These are phyloP conservation scores for Hemileccinum impolitum DNA, from an alignment of 768 basidiomycete genomes.

Conservation along the genomic window DNA sequence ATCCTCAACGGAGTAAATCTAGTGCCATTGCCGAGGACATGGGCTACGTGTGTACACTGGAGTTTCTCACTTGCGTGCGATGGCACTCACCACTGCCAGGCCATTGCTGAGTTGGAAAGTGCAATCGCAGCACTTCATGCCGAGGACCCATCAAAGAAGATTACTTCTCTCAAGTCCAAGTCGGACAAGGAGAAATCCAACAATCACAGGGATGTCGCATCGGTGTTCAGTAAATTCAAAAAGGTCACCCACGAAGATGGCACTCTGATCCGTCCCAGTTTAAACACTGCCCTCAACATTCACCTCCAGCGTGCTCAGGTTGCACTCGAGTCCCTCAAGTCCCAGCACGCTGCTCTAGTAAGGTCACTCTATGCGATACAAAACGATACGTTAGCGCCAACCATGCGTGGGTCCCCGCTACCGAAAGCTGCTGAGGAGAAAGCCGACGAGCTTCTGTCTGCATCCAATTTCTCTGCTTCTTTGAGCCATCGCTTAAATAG, in stretches of 20 bases:
- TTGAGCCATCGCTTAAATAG: slow-evolving; percentile 38
- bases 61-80: background rate
- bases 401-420: slow-evolving; percentile 32
- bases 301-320: slow-evolving; percentile 44
- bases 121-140: slow-evolving; percentile 44
- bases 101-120: slow-evolving; percentile 55
- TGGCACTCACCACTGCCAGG: slow-evolving; percentile 37
- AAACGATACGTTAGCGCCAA: slow-evolving; percentile 25
- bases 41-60: slow-evolving; percentile 45
- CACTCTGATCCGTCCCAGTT: slow-evolving; percentile 12
- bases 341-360: slow-evolving; percentile 53
- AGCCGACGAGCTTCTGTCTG: slow-evolving; percentile 26
- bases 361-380: slow-evolving; percentile 39
- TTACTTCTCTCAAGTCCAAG: slow-evolving; percentile 30
- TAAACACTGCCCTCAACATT: slow-evolving; percentile 16
- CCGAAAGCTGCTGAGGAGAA: slow-evolving; percentile 51
- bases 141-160: slow-evolving; percentile 38
- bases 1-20: slow-evolving; percentile 47
- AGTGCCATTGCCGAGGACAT: slow-evolving; percentile 62
- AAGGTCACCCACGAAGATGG: slow-evolving; percentile 35
- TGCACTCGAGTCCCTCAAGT: slow-evolving; percentile 52
- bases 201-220: slow-evolving; percentile 29
- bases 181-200: slow-evolving; percentile 46
- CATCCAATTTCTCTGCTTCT: slow-evolving; percentile 25
- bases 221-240: slow-evolving; percentile 60